Base-by-base conservation (phyloP, 2,329 filamentous ascomycete species). In the Diplodia sapinea region DNA sequence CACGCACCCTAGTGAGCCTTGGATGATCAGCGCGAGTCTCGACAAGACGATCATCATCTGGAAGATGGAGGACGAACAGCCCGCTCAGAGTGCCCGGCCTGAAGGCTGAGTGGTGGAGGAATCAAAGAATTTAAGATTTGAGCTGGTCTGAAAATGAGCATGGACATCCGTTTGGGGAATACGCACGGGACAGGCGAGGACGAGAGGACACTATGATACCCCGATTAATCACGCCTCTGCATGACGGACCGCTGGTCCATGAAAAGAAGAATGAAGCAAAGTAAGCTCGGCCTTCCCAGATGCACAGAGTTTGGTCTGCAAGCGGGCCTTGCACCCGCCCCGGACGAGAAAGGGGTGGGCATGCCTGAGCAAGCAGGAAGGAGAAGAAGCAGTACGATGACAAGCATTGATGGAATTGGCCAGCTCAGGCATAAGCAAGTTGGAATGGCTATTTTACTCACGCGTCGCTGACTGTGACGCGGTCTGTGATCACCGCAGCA, bases 1-100 rank as follows among this genome's bases (percentile, higher is more conserved):
- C 70, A 85, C 88, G 7, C 86, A 86, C 74, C 82, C 82, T 31
- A 81, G 80, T 11, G 82, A 82, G 62, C 81, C 80, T 47, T 79
- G 85, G 23, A 80, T 91, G 51, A 88, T 85, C 5, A 91, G 87
- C 70, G 88, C 86, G 67, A 86, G 89, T 0, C 70, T 88, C 49
- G 89, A 91, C 74, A 82, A 82, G 70, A 88, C 85, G 2, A 82
- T 91, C 23, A 83, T 85, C 66, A 79, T 91, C 6, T 91, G 88
- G 87, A 82, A 84, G 65, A 56, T 57, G 55, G 83, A 86, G 70
- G 73, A 76, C 23, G 38, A 57, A 8, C 23, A 33, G 6, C n/a
- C 33, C 12, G 49, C 33, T 13, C 33, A 23, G 33, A n/a, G n/a
- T 23, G 9, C 49, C 5, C 36, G 17, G 43, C 47, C 59, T 9